These are phyloP conservation scores for Orychophragmus violaceus DNA, from an alignment of 345 rosid genomes.

Conservation along the genomic window DNA sequence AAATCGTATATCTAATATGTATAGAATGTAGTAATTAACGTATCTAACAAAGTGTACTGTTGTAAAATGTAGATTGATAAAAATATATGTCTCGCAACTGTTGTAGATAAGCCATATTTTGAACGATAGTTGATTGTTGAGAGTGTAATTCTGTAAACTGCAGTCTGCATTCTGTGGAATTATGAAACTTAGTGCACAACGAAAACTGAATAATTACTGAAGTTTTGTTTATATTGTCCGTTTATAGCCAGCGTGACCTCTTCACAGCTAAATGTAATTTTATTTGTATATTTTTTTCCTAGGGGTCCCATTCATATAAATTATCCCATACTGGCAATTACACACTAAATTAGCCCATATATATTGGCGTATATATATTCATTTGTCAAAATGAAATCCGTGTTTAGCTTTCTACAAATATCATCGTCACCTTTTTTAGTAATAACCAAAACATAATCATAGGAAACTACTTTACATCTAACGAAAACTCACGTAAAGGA, in stretches of 20 bases:
- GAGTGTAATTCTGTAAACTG: not conserved
- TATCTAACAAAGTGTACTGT: not conserved
- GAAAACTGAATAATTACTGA: not conserved
- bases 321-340: not conserved
- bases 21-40: not conserved
- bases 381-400: not conserved
- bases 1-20: not conserved
- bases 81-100: not conserved
- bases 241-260: not conserved
- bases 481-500: conserved; percentile 17
- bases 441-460: conserved; percentile 4
- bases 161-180: not conserved
- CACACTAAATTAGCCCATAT: not conserved
- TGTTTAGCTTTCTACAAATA: conserved; percentile 11
- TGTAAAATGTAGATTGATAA: not conserved
- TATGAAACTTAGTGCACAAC: not conserved
- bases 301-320: not conserved
- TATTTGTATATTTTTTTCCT: not conserved
- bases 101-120: not conserved
- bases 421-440: conserved; percentile 13
- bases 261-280: not conserved
- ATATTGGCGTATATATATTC: not conserved
- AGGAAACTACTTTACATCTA: conserved; percentile 10
- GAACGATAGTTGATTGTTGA: not conserved
- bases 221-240: not conserved